Evolutionary conservation across 768 basidiomycete genomes (phyloP).

Genomic region (Pleurotus djamor): DNA sequence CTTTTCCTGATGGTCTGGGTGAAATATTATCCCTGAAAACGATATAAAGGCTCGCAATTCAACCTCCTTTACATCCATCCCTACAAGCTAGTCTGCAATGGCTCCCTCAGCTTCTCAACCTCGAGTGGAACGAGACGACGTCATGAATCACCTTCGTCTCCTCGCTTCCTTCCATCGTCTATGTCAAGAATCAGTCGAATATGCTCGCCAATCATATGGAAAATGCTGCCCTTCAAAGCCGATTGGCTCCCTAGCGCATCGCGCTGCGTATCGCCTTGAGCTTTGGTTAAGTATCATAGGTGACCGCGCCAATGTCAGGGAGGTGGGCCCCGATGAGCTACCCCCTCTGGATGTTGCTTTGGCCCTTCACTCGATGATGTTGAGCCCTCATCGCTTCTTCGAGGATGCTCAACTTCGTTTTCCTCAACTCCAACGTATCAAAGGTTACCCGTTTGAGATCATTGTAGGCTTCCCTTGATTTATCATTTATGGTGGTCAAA

Average conservation of each 20-base stretch:
- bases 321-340: not conserved
- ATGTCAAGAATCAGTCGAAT: not conserved
- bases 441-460: not conserved
- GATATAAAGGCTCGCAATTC: too few relatives aligned
- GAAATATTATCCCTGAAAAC: too few relatives aligned
- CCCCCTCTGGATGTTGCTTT: not conserved
- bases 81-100: too few relatives aligned
- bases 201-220: not conserved
- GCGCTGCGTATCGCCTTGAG: not conserved
- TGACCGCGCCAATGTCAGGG: not conserved
- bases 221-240: not conserved
- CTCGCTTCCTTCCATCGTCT: not conserved
- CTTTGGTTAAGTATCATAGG: not conserved
- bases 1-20: too few relatives aligned
- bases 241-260: not conserved
- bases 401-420: not conserved
- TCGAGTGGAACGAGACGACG: not conserved
- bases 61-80: too few relatives aligned
- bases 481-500: not conserved
- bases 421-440: not conserved
- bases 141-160: not conserved
- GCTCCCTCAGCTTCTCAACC: too few relatives aligned
- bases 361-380: not conserved
- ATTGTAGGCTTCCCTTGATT: not conserved
- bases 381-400: constrained; percentile 1